Evolutionary conservation across 768 basidiomycete species (phyloP).

Genomic region (Pleurotus sapidus): DNA sequence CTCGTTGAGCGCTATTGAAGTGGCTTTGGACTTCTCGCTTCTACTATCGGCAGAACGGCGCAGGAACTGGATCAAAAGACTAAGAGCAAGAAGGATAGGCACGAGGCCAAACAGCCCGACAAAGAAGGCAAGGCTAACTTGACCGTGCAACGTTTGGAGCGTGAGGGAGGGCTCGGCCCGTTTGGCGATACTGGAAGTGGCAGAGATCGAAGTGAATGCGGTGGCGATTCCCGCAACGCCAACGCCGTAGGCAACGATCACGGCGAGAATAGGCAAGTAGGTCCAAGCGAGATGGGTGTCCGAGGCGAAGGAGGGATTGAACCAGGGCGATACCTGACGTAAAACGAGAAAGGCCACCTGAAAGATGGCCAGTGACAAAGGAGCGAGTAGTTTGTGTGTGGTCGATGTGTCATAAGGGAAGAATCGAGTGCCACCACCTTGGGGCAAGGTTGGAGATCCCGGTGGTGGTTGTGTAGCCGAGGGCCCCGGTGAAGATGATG

Average conservation of each 20-base stretch:
- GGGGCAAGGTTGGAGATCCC: slow-evolving; percentile 10
- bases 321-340: slow-evolving; percentile 21
- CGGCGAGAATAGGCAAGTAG: slow-evolving; percentile 34
- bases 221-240: slow-evolving; percentile 63
- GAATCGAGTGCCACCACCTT: not conserved
- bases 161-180: slow-evolving; percentile 29
- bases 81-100: slow-evolving; percentile 38
- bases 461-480: slow-evolving; percentile 12
- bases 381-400: slow-evolving; percentile 42
- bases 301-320: slow-evolving; percentile 10
- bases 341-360: slow-evolving; percentile 33
- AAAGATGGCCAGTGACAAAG: slow-evolving; percentile 39
- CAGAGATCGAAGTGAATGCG: slow-evolving; percentile 57
- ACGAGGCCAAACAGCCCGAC: slow-evolving; percentile 53
- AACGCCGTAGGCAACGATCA: slow-evolving; percentile 43
- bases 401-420: slow-evolving; percentile 32
- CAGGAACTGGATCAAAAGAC: slow-evolving; percentile 7
- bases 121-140: slow-evolving; percentile 65
- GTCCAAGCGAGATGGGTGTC: slow-evolving; percentile 24
- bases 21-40: slow-evolving; percentile 14
- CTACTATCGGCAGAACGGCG: slow-evolving; percentile 8
- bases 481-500: slow-evolving; percentile 20
- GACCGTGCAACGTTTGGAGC: slow-evolving; percentile 61
- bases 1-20: slow-evolving; percentile 25
- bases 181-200: slow-evolving; percentile 23